Base-by-base conservation (phyloP, 2,329 filamentous ascomycete species). In the Colletotrichum sp. region DNA sequence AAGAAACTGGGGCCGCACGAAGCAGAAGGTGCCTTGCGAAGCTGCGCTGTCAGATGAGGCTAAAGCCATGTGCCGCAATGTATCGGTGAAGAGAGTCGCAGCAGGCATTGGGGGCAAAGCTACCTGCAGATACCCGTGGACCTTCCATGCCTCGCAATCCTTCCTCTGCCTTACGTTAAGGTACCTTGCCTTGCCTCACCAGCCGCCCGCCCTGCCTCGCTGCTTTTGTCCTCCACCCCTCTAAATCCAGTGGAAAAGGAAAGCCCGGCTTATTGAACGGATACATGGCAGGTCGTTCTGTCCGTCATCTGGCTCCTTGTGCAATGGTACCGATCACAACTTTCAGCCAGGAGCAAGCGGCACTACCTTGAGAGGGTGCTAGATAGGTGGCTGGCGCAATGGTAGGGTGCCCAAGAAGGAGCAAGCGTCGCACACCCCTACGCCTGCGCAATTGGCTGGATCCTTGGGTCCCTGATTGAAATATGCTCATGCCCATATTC, bases 31-130 rank as follows among this genome's bases (percentile, higher is more conserved):
- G 44, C 63, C 63, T 65, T 65, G 36, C 36, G 28, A 36, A 52
- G 44, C 18, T 49, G 49, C 39, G 39, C 36, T 62, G 57, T 26
- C 49, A 71, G 44, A 67, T 75, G 71, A 74, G 71, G 71, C 71
- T 74, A 74, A 75, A 64, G 55, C 69, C 57, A 55, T 36, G 69
- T 67, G 69, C 65, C 36, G 18, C 21, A 21, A 60, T 34, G 32
- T 69, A 59, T 52, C 24, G 26, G 24, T 49, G 39, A 66, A 28
- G 36, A 39, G 36, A 30, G 30, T 28, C 10, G n/a, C 44, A 13
- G 10, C n/a, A 12, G 21, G 44, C n/a, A 13, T 52, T 21, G 10
- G 44, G 44, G n/a, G 44, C n/a, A 52, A 52, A 52, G 44, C 44
- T 52, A 52, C 44, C n/a, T 52, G n/a, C n/a, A 52, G 44, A 52